These are phyloP conservation scores for Phlyctochytrium arcticum DNA, from an alignment of 192 early-diverging fungal genomes.

Conservation along the genomic window DNA sequence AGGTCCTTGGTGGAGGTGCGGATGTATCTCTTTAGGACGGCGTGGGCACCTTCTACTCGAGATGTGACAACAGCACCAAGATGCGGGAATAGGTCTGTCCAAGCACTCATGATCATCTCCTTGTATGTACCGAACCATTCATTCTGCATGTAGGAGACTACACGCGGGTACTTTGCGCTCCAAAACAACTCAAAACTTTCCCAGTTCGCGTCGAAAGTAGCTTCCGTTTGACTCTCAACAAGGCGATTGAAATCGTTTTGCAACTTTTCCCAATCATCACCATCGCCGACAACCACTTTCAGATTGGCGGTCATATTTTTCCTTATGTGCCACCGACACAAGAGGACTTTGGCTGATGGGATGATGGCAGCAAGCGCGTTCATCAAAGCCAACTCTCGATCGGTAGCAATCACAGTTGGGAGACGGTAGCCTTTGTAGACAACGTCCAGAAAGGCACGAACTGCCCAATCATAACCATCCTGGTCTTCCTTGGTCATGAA, in stretches of 20 bases:
- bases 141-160: background rate
- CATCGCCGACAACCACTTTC: background rate
- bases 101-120: background rate
- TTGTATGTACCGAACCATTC: conserved; percentile 1
- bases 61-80: background rate
- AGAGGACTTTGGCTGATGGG: background rate
- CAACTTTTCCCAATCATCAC: background rate
- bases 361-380: background rate
- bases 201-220: no score
- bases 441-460: no score
- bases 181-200: no score
- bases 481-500: no score
- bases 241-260: background rate
- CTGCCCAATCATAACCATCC: no score
- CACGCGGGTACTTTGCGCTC: background rate
- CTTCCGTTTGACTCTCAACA: background rate
- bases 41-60: background rate
- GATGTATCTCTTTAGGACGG: background rate
- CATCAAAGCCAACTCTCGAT: conserved; percentile 1
- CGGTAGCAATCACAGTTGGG: background rate
- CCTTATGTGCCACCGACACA: no score
- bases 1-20: background rate
- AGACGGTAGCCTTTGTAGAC: no score
- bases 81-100: background rate
- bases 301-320: background rate